A percentile compares a stretch with the other conserved stretches of the same genome.
Evolutionary conservation across 345 rosid species (phyloP).

Genomic region (Sonneratia caseolaris): DNA sequence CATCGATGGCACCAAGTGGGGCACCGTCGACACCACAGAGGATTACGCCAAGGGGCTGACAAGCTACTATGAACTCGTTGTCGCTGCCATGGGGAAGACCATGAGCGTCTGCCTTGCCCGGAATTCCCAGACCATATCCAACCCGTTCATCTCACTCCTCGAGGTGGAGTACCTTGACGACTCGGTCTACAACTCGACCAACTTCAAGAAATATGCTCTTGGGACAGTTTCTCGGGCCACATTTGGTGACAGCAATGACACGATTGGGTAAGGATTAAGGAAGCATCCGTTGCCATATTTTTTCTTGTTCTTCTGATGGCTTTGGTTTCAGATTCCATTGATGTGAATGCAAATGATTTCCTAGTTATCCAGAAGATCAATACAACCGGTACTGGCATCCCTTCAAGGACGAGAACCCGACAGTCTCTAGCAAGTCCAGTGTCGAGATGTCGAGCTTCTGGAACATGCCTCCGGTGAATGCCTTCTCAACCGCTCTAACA

Average conservation of each 20-base stretch:
- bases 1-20: slow-evolving; percentile 69
- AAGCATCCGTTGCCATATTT: not conserved
- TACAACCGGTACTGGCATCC: slow-evolving; percentile 71
- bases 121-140: slow-evolving; percentile 41
- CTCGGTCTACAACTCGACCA: slow-evolving; percentile 52
- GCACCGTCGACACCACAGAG: slow-evolving; percentile 63
- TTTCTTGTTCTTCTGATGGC: not conserved
- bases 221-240: slow-evolving; percentile 41
- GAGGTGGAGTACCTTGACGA: slow-evolving; percentile 57
- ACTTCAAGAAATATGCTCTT: slow-evolving; percentile 42
- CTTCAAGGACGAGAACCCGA: slow-evolving; percentile 35
- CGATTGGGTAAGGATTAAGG: slow-evolving; percentile 36
- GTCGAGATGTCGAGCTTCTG: slow-evolving; percentile 48
- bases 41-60: slow-evolving; percentile 59
- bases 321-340: not conserved
- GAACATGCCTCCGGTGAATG: slow-evolving; percentile 56
- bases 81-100: slow-evolving; percentile 28
- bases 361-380: slow-evolving; percentile 67
- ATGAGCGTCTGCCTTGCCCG: slow-evolving; percentile 73
- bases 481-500: slow-evolving; percentile 46
- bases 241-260: slow-evolving; percentile 39
- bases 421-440: slow-evolving; percentile 25
- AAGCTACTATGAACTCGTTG: slow-evolving; percentile 61
- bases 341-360: slow-evolving; percentile 8
- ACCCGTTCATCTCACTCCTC: slow-evolving; percentile 71